These are phyloP conservation scores for Candida sakaeoensis DNA, from an alignment of 805 yeast genomes.

Conservation along the genomic window DNA sequence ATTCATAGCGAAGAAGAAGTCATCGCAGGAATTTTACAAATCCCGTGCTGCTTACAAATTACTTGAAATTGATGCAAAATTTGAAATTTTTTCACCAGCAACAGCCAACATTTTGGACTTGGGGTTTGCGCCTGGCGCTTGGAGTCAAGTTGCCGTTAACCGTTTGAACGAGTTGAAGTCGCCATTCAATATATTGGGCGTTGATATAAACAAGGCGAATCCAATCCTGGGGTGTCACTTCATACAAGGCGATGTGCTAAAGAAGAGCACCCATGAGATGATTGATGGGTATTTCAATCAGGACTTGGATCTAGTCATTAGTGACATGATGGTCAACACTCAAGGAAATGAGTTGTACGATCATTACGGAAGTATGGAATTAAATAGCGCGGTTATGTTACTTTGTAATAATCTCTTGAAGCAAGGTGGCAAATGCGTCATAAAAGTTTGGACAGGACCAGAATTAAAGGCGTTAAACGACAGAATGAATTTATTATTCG, in stretches of 20 bases:
- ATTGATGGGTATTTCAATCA: constrained; percentile 48
- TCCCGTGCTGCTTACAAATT: constrained; percentile 93
- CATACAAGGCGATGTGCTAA: constrained; percentile 38
- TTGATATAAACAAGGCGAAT: constrained; percentile 40
- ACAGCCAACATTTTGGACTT: constrained; percentile 72
- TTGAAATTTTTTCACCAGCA: constrained; percentile 48
- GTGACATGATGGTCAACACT: constrained; percentile 90
- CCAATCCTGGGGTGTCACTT: constrained; percentile 37
- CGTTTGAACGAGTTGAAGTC: constrained; percentile 33
- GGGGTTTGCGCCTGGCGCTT: constrained; percentile 93
- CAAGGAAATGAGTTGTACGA: constrained; percentile 79
- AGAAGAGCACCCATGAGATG: constrained; percentile 49
- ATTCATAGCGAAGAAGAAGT: constrained; percentile 3
- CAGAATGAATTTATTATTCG: constrained; percentile 56
- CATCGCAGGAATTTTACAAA: constrained; percentile 43
- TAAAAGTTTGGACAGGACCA: constrained; percentile 81
- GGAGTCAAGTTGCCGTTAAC: constrained; percentile 81
- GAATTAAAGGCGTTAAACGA: constrained; percentile 67
- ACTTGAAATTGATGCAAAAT: constrained; percentile 66
- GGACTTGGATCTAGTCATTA: constrained; percentile 47
- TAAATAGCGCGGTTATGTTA: constrained; percentile 87
- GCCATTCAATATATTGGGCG: constrained; percentile 60
- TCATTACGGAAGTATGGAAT: constrained; percentile 81
- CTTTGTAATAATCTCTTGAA: constrained; percentile 68
- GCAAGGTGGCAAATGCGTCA: constrained; percentile 69